These are phyloP conservation scores for Nigrospora osmanthi DNA, from an alignment of 2,329 filamentous ascomycete genomes.

Conservation along the genomic window DNA sequence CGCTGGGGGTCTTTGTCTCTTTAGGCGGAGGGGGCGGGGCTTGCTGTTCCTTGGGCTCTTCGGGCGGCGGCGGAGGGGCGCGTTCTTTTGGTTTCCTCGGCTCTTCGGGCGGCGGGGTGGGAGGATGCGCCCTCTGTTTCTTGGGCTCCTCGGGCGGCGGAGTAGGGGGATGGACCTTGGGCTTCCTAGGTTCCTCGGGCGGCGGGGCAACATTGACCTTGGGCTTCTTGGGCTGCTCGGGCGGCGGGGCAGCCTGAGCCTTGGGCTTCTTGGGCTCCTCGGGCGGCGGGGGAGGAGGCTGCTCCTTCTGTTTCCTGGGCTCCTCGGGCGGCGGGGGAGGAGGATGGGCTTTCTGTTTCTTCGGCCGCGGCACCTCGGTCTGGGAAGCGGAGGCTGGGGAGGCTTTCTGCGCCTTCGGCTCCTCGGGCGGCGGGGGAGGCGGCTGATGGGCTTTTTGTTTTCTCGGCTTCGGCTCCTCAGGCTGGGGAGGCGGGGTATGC, in stretches of 20 bases:
- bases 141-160: background rate
- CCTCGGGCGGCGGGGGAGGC: background rate
- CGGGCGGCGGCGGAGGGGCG: conserved; percentile 5
- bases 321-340: background rate
- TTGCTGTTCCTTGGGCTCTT: conserved; percentile 8
- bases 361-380: background rate
- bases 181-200: background rate
- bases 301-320: background rate
- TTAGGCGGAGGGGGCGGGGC: conserved; percentile 6
- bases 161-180: conserved; percentile 1
- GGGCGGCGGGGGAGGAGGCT: background rate
- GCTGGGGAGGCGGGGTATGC: conserved; percentile 9
- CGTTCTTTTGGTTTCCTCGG: conserved; percentile 10
- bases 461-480: conserved; percentile 11
- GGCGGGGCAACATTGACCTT: background rate
- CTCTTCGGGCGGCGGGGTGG: conserved; percentile 3
- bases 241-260: background rate
- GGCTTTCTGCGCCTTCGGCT: background rate
- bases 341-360: background rate
- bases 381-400: background rate
- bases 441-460: conserved; percentile 2
- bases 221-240: background rate
- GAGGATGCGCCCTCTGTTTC: background rate
- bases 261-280: background rate
- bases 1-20: conserved; percentile 12